Evolutionary conservation across 495 filamentous ascomycete species (phyloP).

Genomic region (Aspergillus bridgeri): DNA sequence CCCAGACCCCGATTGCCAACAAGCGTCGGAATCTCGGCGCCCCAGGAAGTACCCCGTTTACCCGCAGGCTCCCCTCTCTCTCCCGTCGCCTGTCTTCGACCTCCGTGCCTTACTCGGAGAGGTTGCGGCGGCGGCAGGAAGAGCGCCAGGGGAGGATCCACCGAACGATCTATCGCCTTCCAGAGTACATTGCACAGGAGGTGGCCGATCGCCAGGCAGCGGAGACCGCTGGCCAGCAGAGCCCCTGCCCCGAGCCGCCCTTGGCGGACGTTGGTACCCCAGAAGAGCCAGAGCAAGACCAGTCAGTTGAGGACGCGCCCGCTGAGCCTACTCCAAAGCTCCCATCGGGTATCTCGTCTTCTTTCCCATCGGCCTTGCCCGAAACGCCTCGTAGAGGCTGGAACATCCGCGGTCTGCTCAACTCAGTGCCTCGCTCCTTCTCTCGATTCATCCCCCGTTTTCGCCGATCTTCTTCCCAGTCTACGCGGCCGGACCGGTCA

Average conservation of each 20-base stretch:
- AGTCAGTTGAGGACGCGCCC: constrained; percentile 1
- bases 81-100: constrained; percentile 16
- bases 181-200: constrained; percentile 29
- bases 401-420: constrained; percentile 24
- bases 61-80: constrained; percentile 13
- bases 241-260: constrained; percentile 6
- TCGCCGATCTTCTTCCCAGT: constrained; percentile 13
- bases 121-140: constrained; percentile 26
- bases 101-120: constrained; percentile 26
- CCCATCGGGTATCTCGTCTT: neutral
- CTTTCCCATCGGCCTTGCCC: constrained; percentile 14
- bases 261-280: constrained; percentile 11
- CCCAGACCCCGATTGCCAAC: constrained; percentile 14
- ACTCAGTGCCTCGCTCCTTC: constrained; percentile 26
- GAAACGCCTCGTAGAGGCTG: constrained; percentile 20
- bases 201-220: constrained; percentile 21
- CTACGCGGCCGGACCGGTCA: constrained; percentile 7
- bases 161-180: constrained; percentile 35
- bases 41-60: constrained; percentile 19
- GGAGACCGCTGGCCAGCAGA: constrained; percentile 1
- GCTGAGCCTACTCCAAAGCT: neutral
- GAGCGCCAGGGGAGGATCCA: constrained; percentile 31
- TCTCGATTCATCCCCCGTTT: constrained; percentile 20
- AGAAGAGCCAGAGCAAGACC: constrained; percentile 7
- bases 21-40: constrained; percentile 25